A percentile compares a stretch with the other conserved stretches of the same genome.
phyloP scores from a whole-genome alignment of 164 flowering plant genomes.

The Euptelea pleiosperma region DNA sequence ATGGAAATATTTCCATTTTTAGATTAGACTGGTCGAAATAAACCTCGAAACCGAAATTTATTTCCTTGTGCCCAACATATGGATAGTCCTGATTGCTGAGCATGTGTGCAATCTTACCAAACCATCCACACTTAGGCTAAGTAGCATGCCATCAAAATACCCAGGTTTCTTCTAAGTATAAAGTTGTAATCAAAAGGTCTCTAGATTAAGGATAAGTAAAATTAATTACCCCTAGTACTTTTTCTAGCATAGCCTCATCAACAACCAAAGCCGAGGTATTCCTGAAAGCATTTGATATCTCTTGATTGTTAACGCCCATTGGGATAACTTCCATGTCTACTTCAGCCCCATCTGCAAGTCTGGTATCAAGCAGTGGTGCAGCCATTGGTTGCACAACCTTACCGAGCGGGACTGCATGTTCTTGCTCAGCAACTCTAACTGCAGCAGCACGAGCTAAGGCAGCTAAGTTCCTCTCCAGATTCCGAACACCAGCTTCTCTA shows the following conservation, averaged over 20 bases:
- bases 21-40: no score
- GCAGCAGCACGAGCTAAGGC: conserved; percentile 99
- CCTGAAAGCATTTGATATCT: conserved; percentile 70
- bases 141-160: background rate
- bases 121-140: background rate
- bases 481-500: conserved; percentile 97
- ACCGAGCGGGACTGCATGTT: conserved; percentile 52
- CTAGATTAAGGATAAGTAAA: background rate
- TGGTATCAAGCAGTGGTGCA: conserved; percentile 69
- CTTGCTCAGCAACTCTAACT: conserved; percentile 89
- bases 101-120: background rate
- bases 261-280: conserved; percentile 66
- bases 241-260: conserved; percentile 90
- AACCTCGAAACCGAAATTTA: no score
- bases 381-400: conserved; percentile 68
- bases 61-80: no score
- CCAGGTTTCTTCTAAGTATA: background rate
- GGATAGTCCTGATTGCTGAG: no score
- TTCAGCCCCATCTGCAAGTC: conserved; percentile 86
- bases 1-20: no score
- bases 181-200: background rate
- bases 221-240: conserved; percentile 83
- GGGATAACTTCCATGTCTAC: conserved; percentile 98
- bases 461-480: conserved; percentile 88
- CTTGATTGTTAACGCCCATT: conserved; percentile 69